These are phyloP conservation scores for Colletotrichum tabaci DNA, from an alignment of 2,329 filamentous ascomycete species.

Conservation along the genomic window DNA sequence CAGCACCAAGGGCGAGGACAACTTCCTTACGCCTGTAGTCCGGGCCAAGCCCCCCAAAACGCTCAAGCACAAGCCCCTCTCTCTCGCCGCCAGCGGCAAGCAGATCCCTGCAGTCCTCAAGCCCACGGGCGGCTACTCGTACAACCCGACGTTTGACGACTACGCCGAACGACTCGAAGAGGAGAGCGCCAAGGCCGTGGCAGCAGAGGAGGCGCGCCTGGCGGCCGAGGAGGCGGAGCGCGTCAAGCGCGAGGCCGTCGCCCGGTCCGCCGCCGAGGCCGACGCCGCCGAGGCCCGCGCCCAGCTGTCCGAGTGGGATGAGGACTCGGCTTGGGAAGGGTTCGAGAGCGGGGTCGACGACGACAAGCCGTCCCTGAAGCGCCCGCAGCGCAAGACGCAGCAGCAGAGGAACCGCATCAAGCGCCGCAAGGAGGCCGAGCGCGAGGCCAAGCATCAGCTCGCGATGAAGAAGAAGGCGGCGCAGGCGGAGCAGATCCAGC, in stretches of 20 bases:
- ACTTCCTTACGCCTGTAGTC: conserved; percentile 77
- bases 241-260: conserved; percentile 77
- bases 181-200: conserved; percentile 85
- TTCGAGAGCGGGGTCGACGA: conserved; percentile 87
- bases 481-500: conserved; percentile 80
- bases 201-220: conserved; percentile 82
- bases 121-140: conserved; percentile 87
- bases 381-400: conserved; percentile 87
- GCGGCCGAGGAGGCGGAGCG: conserved; percentile 77
- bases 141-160: conserved; percentile 91
- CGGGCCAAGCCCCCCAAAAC: conserved; percentile 81
- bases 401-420: conserved; percentile 90
- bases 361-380: conserved; percentile 67
- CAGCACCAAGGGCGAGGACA: conserved; percentile 57
- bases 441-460: conserved; percentile 80
- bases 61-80: conserved; percentile 82
- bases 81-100: conserved; percentile 87
- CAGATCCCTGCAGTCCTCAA: conserved; percentile 82
- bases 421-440: conserved; percentile 89
- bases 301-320: conserved; percentile 80
- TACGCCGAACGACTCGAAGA: conserved; percentile 83
- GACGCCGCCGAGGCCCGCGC: conserved; percentile 80
- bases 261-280: conserved; percentile 79
- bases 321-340: conserved; percentile 93
- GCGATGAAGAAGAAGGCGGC: conserved; percentile 80